A percentile compares a stretch with the other conserved stretches of the same genome.
Conservation (phyloP, 352 stramenopile genomes). For the Globisporangium apiculatum region DNA sequence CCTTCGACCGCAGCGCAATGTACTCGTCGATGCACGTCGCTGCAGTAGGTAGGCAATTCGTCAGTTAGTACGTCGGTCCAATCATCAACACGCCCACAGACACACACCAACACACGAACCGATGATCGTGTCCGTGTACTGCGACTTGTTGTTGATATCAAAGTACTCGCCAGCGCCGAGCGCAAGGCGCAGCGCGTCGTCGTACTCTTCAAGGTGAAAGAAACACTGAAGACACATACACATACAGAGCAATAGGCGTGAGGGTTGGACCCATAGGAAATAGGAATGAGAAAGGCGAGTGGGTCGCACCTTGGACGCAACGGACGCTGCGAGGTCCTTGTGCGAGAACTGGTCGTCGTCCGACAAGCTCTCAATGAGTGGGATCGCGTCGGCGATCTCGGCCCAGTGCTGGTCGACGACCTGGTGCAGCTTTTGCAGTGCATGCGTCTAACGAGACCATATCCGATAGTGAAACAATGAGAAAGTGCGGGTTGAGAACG, state of each 20-base stretch:
- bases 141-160: conserved; percentile 87
- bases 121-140: conserved; percentile 98
- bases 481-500: neutral
- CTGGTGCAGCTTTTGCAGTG: conserved; percentile 87
- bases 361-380: conserved; percentile 91
- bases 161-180: conserved; percentile 95
- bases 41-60: conserved; percentile 7
- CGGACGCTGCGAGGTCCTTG: conserved; percentile 85
- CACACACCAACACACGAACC: conserved; percentile 15
- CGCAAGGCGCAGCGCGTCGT: conserved; percentile 91
- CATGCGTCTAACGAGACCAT: conserved; percentile 52
- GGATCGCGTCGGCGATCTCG: conserved; percentile 89
- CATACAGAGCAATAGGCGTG: neutral
- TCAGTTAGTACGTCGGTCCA: neutral
- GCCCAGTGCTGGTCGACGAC: conserved; percentile 94
- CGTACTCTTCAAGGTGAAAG: conserved; percentile 98
- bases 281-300: neutral
- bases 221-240: conserved; percentile 77
- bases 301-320: conserved; percentile 78
- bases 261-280: no score
- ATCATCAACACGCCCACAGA: no score
- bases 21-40: conserved; percentile 97
- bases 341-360: conserved; percentile 90
- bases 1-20: conserved; percentile 80
- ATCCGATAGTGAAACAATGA: conserved; percentile 5